Evolutionary conservation across 768 basidiomycete species (phyloP).

Genomic region (Nidularia pulvinata): DNA sequence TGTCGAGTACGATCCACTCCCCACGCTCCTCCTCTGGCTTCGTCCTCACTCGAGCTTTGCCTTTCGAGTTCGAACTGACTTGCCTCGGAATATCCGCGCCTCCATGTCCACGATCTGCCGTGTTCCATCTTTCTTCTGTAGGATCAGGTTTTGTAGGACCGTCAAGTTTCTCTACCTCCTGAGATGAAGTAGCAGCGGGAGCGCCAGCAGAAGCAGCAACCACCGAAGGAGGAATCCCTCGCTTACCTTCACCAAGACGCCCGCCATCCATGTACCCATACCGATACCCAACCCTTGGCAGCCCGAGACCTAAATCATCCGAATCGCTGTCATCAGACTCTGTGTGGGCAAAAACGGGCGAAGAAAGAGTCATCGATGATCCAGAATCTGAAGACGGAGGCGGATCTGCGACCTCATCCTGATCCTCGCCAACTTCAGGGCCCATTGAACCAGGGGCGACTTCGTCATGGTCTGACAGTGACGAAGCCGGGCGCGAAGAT

Average conservation of each 20-base stretch:
- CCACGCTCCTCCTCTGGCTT: conserved; percentile 24
- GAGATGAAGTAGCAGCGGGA: too few species aligned
- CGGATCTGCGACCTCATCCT: not conserved
- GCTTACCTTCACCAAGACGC: too few species aligned
- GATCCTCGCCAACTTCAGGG: not conserved
- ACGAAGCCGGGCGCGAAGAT: not conserved
- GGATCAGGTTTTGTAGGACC: not conserved
- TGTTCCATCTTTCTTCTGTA: not conserved
- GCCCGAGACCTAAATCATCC: conserved; percentile 2
- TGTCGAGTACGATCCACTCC: conserved; percentile 54
- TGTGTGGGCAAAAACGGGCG: conserved; percentile 2
- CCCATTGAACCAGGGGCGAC: not conserved
- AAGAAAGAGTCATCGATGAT: conserved; percentile 1
- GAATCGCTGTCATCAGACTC: conserved; percentile 6
- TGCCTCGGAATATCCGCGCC: not conserved
- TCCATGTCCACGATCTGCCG: not conserved
- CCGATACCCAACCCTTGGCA: conserved; percentile 6
- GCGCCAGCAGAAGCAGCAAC: too few species aligned
- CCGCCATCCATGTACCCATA: conserved; percentile 5
- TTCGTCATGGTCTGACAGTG: not conserved
- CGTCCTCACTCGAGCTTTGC: conserved; percentile 3
- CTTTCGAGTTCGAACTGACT: conserved; percentile 1
- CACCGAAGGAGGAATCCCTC: too few species aligned
- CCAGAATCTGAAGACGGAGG: not conserved
- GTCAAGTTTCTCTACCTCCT: not conserved